Conservation (phyloP, 805 yeast species). For the Barnettozyma pratensis region DNA sequence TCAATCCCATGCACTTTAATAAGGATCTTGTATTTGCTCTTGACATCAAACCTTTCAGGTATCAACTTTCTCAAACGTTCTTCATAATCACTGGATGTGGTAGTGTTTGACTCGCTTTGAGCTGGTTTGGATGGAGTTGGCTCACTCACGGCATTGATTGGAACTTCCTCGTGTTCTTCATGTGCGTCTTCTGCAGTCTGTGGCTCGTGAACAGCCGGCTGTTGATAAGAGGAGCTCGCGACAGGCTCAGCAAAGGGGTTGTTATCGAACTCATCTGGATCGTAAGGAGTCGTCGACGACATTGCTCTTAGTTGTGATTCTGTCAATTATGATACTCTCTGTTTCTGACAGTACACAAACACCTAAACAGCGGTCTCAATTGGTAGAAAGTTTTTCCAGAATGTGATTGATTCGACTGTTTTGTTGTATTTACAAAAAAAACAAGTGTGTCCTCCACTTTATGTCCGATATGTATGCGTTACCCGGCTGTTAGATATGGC, state of each 20-base stretch:
- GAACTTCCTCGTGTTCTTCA: constrained; percentile 7
- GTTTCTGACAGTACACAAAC: not conserved
- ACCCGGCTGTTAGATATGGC: not conserved
- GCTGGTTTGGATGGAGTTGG: not conserved
- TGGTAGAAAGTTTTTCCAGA: too few species aligned
- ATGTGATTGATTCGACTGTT: too few species aligned
- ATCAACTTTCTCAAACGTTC: constrained; percentile 8
- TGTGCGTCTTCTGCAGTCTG: not conserved
- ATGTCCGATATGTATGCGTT: not conserved
- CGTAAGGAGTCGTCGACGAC: constrained; percentile 41
- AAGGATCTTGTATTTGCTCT: constrained; percentile 35
- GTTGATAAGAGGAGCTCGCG: constrained; percentile 11
- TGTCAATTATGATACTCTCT: not conserved
- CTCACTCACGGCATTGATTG: not conserved
- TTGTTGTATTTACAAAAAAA: not conserved
- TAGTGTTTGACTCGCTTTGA: not conserved
- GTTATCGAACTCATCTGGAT: constrained; percentile 54
- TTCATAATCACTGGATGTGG: constrained; percentile 4
- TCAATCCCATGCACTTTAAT: constrained; percentile 68
- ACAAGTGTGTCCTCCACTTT: not conserved
- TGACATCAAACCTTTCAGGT: constrained; percentile 23
- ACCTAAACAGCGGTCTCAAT: not conserved
- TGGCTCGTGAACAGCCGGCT: not conserved
- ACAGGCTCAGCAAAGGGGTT: constrained; percentile 55
- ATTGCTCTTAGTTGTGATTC: constrained; percentile 18